Evolutionary conservation across 2,329 filamentous ascomycete species (phyloP), one percentile per base, ranked within the genome.

Genomic region (Trichophyton simii): DNA sequence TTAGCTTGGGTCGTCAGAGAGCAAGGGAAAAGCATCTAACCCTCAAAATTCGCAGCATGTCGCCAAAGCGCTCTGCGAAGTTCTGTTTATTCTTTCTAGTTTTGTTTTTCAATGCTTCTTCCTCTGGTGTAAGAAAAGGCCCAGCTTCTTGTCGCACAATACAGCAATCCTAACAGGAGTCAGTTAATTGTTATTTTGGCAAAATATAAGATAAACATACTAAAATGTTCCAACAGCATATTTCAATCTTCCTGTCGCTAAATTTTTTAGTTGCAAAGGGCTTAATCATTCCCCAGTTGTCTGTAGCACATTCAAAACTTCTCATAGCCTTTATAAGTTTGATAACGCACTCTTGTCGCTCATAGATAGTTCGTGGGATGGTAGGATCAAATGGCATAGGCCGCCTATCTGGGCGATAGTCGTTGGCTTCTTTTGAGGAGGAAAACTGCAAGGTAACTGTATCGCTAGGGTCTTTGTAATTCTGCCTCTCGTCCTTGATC

Each of bases 311-410:
- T 5, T 68, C 61, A 18, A 68, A 66, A 36, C 65, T 69, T 20
- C 67, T 69, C 69, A 75, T 73, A 0, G 72, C 72, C n/a, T 65
- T 65, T 57, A 69, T 66, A 28, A 76, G 63, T 3, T 65, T 65
- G 50, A 64, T 66, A 22, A 74, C 71, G 42, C 72, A 66, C 8
- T 66, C 67, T 15, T 64, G 57, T 15, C 67, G 67, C 20, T 68
- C 64, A 1, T 62, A 57, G 6, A 46, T 13, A 13, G 62, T 68
- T 2, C 44, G 54, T 20, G 71, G 72, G 58, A 74, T 66, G 7
- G 70, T 71, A 4, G 34, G 28, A 52, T 74, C 71, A 9, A n/a
- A 15, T 7, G 57, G 42, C 18, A 62, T 57, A 15, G n/a, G 15
- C 52, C 34, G 38, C 28, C 59, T 63, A 18, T 63, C 57, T n/a